Evolutionary conservation across 805 yeast species (phyloP).

Genomic region (Kuraishia borneana): DNA sequence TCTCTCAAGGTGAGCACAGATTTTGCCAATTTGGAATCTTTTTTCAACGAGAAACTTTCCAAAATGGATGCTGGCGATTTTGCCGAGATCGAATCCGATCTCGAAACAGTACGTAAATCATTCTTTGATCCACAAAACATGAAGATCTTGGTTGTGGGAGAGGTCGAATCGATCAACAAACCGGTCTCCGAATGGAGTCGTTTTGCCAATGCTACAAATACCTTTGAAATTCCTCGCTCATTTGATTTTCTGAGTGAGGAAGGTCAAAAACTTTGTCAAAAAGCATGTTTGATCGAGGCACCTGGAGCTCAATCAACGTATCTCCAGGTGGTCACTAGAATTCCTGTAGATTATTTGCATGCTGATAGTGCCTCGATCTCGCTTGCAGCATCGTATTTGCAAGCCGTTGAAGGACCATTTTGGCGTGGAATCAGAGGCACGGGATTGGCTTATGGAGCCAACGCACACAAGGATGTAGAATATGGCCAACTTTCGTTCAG

Average conservation of each 20-base stretch:
- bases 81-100: conserved; percentile 30
- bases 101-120: conserved; percentile 38
- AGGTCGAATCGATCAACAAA: conserved; percentile 32
- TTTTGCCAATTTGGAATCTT: conserved; percentile 48
- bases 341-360: conserved; percentile 44
- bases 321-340: conserved; percentile 44
- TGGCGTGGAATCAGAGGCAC: conserved; percentile 95
- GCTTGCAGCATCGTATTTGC: conserved; percentile 65
- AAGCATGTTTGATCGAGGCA: conserved; percentile 55
- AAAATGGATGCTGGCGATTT: conserved; percentile 46
- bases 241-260: conserved; percentile 37
- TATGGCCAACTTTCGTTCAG: conserved; percentile 54
- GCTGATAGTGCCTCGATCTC: conserved; percentile 61
- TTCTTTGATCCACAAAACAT: conserved; percentile 49
- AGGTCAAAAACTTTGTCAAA: conserved; percentile 39
- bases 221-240: conserved; percentile 8
- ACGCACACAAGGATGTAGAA: conserved; percentile 46
- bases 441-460: conserved; percentile 88
- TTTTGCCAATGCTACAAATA: conserved; percentile 11
- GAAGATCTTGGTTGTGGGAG: conserved; percentile 65
- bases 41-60: conserved; percentile 34
- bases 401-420: conserved; percentile 90
- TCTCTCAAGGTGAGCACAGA: conserved; percentile 62
- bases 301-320: conserved; percentile 83
- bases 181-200: conserved; percentile 54